Evolutionary conservation across 768 basidiomycete species (phyloP), one percentile per base, ranked within the genome.

Genomic region (Chalciporus pseudorubinellus): DNA sequence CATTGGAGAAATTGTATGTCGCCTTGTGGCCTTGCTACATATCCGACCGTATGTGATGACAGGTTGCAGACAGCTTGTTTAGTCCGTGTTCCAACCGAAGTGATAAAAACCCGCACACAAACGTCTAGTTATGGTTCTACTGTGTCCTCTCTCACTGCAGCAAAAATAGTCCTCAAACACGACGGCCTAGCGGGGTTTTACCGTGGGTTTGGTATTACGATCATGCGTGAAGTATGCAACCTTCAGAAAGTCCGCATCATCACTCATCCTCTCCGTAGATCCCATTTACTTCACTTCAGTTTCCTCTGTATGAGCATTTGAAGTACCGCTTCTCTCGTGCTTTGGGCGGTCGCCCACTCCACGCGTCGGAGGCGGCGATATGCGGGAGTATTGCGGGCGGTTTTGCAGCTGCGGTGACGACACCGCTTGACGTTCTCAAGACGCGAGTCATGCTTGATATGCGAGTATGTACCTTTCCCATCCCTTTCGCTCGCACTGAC

Each of bases 381-480:
- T 98, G 95, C 60, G 97, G 95, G 3, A 90, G 87, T 62, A 74
- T 95, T 41, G 89, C 97, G 0, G 97, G 97, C 8, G 95, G 89
- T 0, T 72, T 90, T 22, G 94, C 94, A 6, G 95, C 94, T 1
- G 90, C 87, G 0, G 58, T 87, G 31, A 98, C 97, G 2, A 98
- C 97, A 0, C 97, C 97, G 1, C 74, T 99, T 26, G 97, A 99
- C 62, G 97, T 98, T 2, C 78, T 97, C 29, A 99, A 99, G 68
- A 99, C 97, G 1, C 81, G 97, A 16, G 88, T 97, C 39, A 99
- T 99, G 97, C 79, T 98, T 8, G 94, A 95, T 61, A 76, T 89
- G 47, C 77, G 86, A 63, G 94, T 94, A 59, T 48, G 82, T 68
- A 19, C 12, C 18, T 18, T 38, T 36, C 24, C 16, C 16, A 3